Evolutionary conservation across 257 asterid species (phyloP).

Genomic region (Gardenia jasminoides): DNA sequence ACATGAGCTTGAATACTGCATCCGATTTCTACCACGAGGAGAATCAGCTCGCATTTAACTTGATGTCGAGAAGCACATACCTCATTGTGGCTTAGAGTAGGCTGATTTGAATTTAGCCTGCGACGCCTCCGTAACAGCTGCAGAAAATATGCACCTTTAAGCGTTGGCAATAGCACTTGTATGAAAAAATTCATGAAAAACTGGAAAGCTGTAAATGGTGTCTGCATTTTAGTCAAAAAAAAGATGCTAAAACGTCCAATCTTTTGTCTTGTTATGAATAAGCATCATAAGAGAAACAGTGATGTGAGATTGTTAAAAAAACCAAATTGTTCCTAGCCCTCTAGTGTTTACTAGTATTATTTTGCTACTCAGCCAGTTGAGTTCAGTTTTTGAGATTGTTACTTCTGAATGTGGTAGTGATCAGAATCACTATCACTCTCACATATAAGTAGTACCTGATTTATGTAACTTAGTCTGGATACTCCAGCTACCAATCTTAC

Average conservation of each 20-base stretch:
- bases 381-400: background rate
- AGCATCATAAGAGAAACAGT: background rate
- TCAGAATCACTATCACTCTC: background rate
- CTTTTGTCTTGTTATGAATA: background rate
- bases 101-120: conserved; percentile 65
- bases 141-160: conserved; percentile 25
- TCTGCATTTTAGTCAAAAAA: background rate
- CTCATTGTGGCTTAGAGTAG: conserved; percentile 74
- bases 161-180: conserved; percentile 10
- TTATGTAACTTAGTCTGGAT: conserved; percentile 83
- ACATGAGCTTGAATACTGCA: background rate
- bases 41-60: conserved; percentile 17
- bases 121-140: conserved; percentile 94
- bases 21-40: conserved; percentile 18
- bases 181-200: conserved; percentile 1
- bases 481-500: conserved; percentile 93
- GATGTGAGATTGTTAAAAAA: background rate
- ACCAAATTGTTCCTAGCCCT: background rate
- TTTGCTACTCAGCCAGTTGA: background rate
- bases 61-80: conserved; percentile 36
- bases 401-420: background rate
- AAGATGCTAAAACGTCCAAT: background rate
- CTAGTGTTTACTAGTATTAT: background rate
- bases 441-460: conserved; percentile 56
- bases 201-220: background rate